These are phyloP conservation scores for Eutrema japonicum DNA, from an alignment of 345 rosid genomes.

Conservation along the genomic window DNA sequence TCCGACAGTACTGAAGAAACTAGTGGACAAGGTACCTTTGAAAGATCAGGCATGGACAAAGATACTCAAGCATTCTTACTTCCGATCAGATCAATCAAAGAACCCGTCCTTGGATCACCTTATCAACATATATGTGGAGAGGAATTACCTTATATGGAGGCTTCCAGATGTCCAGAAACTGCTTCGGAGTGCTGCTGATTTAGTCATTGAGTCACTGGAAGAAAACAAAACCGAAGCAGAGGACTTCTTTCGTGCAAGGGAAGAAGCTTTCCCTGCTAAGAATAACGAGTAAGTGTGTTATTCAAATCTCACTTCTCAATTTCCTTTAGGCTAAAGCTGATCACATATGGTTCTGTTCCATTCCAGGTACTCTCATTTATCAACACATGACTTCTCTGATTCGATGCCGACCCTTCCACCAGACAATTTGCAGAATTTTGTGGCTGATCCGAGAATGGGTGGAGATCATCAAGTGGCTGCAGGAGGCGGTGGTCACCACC, in stretches of 20 bases:
- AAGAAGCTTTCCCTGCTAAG: constrained; percentile 78
- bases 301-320: background rate
- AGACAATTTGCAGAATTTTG: constrained; percentile 77
- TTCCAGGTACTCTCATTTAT: constrained; percentile 65
- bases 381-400: constrained; percentile 81
- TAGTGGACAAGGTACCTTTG: constrained; percentile 78
- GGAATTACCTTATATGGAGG: constrained; percentile 84
- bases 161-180: constrained; percentile 85
- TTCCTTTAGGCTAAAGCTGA: constrained; percentile 21
- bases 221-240: constrained; percentile 57
- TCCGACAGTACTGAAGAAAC: constrained; percentile 72
- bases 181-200: constrained; percentile 59
- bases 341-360: background rate
- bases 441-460: constrained; percentile 64
- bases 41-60: constrained; percentile 78
- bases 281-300: constrained; percentile 71
- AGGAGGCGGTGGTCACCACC: constrained; percentile 42
- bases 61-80: constrained; percentile 64
- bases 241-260: constrained; percentile 78
- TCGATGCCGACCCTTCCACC: constrained; percentile 74
- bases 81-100: constrained; percentile 64
- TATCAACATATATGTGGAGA: constrained; percentile 73
- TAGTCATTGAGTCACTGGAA: constrained; percentile 61
- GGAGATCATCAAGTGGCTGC: constrained; percentile 46
- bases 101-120: constrained; percentile 80